phyloP scores from a whole-genome alignment of 139 green algal species.

The Micractinium sp. region DNA sequence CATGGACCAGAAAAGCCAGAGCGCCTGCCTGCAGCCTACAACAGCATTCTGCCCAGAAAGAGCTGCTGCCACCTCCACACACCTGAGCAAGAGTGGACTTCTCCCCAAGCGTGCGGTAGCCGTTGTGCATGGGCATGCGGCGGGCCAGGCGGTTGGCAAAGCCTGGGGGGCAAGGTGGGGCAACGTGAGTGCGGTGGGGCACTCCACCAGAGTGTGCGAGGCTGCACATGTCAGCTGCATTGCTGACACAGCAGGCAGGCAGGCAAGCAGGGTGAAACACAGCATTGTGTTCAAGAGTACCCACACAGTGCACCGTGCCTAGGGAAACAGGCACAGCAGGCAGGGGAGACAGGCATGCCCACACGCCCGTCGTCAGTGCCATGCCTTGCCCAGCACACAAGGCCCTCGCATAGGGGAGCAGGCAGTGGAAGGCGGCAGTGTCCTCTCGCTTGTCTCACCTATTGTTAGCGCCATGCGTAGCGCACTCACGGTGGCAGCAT shows the following conservation, averaged over 20 bases:
- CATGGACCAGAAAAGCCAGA: too few relatives aligned
- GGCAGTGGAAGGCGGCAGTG: too few relatives aligned
- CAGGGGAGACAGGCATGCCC: background rate
- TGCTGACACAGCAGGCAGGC: too few relatives aligned
- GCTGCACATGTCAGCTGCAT: background rate
- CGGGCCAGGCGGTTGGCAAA: slow-evolving; percentile 88
- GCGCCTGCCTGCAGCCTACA: too few relatives aligned
- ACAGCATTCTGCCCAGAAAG: too few relatives aligned
- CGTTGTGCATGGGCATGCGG: slow-evolving; percentile 87
- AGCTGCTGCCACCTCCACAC: background rate
- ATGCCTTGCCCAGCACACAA: too few relatives aligned
- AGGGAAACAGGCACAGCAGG: background rate
- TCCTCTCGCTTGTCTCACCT: background rate
- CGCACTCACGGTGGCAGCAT: background rate
- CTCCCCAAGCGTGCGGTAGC: slow-evolving; percentile 82
- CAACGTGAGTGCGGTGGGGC: background rate
- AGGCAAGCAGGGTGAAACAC: too few relatives aligned
- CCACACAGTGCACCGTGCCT: background rate
- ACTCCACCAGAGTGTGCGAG: background rate
- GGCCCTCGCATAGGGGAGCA: too few relatives aligned
- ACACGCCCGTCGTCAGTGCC: too few relatives aligned
- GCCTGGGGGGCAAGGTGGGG: slow-evolving; percentile 54
- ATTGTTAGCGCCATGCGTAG: slow-evolving; percentile 33
- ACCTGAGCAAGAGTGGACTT: slow-evolving; percentile 46
- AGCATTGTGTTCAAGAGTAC: background rate